Base-by-base conservation (phyloP, 2,329 filamentous ascomycete genomes). In the Cercospora sp. region DNA sequence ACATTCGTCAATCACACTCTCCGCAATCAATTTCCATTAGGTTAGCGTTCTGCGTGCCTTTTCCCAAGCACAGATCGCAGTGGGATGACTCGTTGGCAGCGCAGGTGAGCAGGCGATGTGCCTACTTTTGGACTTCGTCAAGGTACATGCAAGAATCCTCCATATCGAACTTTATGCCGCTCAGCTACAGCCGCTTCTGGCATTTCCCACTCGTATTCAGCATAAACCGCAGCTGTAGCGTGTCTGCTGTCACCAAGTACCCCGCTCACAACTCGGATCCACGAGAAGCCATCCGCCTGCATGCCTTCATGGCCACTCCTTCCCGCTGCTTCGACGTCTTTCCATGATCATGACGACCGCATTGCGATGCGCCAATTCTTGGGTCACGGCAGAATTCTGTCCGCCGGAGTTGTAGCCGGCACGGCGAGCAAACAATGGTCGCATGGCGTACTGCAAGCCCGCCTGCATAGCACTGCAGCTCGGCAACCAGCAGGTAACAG, bases 131-230 rank as follows among this genome's bases (percentile, higher is more conserved):
- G 53, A 61, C 61, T 12, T 53, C 34, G 55, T 28, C 34, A 58
- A 51, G 62, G 62, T 69, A 67, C 68, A 64, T 69, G 68, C 68
- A 62, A 30, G 34, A 43, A 58, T 40, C n/a, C 21, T 57, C 24
- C 26, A 28, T 43, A 58, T 69, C 43, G 51, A 66, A 45, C 59
- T 63, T 26, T 30, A 63, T 30, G 45, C 64, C 24, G 51, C 64
- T 51, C 43, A 61, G 32, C 64, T 66, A 55, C 58, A 32, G 5
- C 68, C 55, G 10, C 32, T 40, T 65, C 49, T 49, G 65, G 68
- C 49, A 65, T 65, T 60, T 57, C 57, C 26, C 34, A 21, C 34
- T 69, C 68, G 68, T 65, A 67, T 66, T 67, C 65, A 69, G 68
- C 65, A 32, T 45, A 16, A 61, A 21, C 49, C 51, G 67, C 67